Evolutionary conservation across 805 yeast genomes (phyloP).

Genomic region (Nakazawaea laoshanensis): DNA sequence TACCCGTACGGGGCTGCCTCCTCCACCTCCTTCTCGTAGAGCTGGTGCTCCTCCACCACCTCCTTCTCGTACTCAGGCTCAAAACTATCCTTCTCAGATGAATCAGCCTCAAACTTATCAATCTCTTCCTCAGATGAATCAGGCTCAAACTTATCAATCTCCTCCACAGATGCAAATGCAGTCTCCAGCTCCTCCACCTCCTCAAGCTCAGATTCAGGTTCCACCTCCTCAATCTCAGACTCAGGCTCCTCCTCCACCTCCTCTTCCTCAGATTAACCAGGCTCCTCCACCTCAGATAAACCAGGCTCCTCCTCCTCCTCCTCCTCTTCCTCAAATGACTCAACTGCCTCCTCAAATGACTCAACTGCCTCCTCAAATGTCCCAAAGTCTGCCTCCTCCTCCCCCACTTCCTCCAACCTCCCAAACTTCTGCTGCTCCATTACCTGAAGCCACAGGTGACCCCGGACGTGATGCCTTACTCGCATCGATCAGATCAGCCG

Average conservation of each 20-base stretch:
- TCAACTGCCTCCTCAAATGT: slow-evolving; percentile 25
- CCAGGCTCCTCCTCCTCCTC: slow-evolving; percentile 19
- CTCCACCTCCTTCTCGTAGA: slow-evolving; percentile 11
- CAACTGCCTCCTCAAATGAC: slow-evolving; percentile 23
- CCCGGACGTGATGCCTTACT: slow-evolving; percentile 71
- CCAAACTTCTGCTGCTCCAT: slow-evolving; percentile 27
- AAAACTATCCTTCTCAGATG: slow-evolving; percentile 16
- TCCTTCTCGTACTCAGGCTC: slow-evolving; percentile 17
- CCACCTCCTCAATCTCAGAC: slow-evolving; percentile 15
- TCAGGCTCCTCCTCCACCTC: slow-evolving; percentile 10
- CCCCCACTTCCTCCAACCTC: slow-evolving; percentile 36
- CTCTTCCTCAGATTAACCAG: slow-evolving; percentile 12
- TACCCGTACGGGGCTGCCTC: slow-evolving; percentile 15
- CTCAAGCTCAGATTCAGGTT: slow-evolving; percentile 17
- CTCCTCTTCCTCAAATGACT: slow-evolving; percentile 18
- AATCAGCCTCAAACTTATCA: slow-evolving; percentile 12
- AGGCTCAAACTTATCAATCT: slow-evolving; percentile 25
- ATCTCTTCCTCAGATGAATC: slow-evolving; percentile 22
- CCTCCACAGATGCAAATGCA: slow-evolving; percentile 16
- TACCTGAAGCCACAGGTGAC: slow-evolving; percentile 30
- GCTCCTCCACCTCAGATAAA: slow-evolving; percentile 4
- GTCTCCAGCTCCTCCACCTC: slow-evolving; percentile 20
- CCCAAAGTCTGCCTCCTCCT: slow-evolving; percentile 23
- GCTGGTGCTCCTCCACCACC: slow-evolving; percentile 23
- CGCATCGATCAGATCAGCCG: slow-evolving; percentile 80